Base-by-base conservation (phyloP, 805 yeast genomes). In the Lachancea nothofagi region DNA sequence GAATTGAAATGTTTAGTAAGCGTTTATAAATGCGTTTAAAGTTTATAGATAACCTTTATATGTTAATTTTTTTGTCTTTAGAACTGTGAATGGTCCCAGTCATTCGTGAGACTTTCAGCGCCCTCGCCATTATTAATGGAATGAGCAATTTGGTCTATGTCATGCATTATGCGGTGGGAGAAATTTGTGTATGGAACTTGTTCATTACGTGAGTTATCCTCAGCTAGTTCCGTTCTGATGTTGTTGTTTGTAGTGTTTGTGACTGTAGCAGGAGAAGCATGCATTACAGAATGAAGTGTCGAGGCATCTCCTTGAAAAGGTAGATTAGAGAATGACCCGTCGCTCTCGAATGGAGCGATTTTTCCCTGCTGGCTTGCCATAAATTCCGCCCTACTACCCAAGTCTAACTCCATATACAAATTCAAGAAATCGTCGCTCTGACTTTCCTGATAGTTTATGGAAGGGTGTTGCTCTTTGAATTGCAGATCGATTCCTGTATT, bases 331-430 rank as follows among this genome's bases (percentile, higher is more conserved):
- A n/a, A 3, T 14, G 38, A 23, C 30, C 8, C 7, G 22, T 29
- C 33, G 23, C 25, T 38, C 17, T 42, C 38, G 10, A 17, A 12
- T 19, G 25, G 32, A 9, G 18, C 24, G 15, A 20, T 13, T 29
- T 25, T 45, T 22, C 22, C 19, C 36, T 15, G 44, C n/a, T 53
- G 46, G 36, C 52, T 51, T 12, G 36, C 27, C 17, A 38, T 12
- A 30, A 23, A 9, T n/a, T 38, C 41, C 4, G 25, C 36, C 13
- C 30, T 14, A 22, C 30, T 21, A 17, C 49, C 58, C 30, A 54
- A 48, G 37, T 54, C 57, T 32, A 57, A 52, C 20, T 55, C 59
- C 39, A 48, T 44, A 34, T 49, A 53, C 44, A 52, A 42, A 21
- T 41, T 41, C 46, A 38, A 50, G 21, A 34, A 46, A 22, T 36